Conservation (phyloP, 768 basidiomycete species). For the Hortiboletus campestris region DNA sequence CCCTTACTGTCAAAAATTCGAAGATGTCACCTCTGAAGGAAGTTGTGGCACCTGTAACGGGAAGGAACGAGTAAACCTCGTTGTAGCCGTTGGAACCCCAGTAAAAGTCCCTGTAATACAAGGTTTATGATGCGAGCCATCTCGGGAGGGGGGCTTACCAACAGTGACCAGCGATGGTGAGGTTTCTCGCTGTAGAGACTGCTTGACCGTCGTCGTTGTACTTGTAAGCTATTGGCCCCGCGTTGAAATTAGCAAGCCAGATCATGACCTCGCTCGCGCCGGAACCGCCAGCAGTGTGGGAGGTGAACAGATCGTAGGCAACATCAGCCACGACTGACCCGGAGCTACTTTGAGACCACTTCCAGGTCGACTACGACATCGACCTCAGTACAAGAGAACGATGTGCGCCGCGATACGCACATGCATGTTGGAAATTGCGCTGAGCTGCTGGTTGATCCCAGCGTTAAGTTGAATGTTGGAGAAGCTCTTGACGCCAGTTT, state of each 20-base stretch:
- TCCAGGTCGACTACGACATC: conserved; percentile 47
- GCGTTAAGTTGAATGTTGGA: conserved; percentile 52
- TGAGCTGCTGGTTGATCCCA: conserved; percentile 52
- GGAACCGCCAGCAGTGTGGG: conserved; percentile 45
- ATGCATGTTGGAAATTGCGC: conserved; percentile 52
- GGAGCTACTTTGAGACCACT: conserved; percentile 48
- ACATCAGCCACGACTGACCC: conserved; percentile 50
- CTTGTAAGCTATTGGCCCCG: conserved; percentile 52
- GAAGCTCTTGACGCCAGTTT: conserved; percentile 56
- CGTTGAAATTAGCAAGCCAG: conserved; percentile 59
- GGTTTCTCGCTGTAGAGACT: conserved; percentile 38
- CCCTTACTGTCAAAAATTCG: conserved; percentile 46
- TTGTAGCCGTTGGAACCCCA: conserved; percentile 53
- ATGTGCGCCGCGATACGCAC: conserved; percentile 34
- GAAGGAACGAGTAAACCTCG: conserved; percentile 50
- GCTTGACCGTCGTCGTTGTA: conserved; percentile 51
- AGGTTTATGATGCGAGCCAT: background rate
- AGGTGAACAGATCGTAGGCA: conserved; percentile 66
- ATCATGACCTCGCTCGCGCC: conserved; percentile 55
- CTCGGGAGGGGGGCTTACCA: conserved; percentile 38
- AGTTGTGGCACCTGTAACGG: conserved; percentile 35
- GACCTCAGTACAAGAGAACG: background rate
- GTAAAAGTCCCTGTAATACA: conserved; percentile 51
- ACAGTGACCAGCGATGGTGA: conserved; percentile 47
- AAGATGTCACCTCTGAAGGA: conserved; percentile 56